A percentile compares a stretch with the other conserved stretches of the same genome.
Conservation (phyloP, 495 filamentous ascomycete species). For the Tuber microsphaerosporum region DNA sequence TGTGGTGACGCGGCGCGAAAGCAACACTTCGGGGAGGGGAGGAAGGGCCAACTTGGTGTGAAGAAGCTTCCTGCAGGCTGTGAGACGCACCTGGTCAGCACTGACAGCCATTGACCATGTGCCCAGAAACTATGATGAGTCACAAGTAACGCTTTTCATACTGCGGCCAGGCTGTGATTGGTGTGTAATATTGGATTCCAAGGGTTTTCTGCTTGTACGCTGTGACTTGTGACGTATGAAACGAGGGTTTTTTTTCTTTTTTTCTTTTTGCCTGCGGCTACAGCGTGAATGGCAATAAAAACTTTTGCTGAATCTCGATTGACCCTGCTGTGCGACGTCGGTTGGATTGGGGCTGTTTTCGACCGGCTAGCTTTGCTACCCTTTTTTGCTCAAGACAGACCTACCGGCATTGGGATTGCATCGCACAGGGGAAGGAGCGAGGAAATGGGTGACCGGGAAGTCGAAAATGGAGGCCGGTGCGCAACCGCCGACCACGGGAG, state of each 20-base stretch:
- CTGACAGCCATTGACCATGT: background rate
- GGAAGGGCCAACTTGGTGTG: background rate
- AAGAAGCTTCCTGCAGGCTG: background rate
- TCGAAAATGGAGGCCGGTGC: background rate
- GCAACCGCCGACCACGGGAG: background rate
- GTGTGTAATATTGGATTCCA: background rate
- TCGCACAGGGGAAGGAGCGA: background rate
- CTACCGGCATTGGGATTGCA: background rate
- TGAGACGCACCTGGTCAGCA: background rate
- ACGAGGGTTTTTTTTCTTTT: background rate
- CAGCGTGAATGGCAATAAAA: background rate
- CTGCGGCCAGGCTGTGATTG: background rate
- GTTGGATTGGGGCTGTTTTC: background rate
- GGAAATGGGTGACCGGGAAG: background rate
- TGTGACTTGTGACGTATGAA: background rate
- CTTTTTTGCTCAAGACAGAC: background rate
- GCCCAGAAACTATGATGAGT: background rate
- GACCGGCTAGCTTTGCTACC: background rate
- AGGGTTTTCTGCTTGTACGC: background rate
- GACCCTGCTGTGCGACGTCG: background rate
- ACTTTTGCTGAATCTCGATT: background rate
- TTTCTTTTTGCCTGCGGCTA: background rate
- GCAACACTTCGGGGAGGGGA: background rate
- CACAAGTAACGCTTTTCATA: background rate
- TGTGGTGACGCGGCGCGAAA: background rate